Conservation (phyloP, 495 filamentous ascomycete genomes). For the Pseudotulostoma volvatum region DNA sequence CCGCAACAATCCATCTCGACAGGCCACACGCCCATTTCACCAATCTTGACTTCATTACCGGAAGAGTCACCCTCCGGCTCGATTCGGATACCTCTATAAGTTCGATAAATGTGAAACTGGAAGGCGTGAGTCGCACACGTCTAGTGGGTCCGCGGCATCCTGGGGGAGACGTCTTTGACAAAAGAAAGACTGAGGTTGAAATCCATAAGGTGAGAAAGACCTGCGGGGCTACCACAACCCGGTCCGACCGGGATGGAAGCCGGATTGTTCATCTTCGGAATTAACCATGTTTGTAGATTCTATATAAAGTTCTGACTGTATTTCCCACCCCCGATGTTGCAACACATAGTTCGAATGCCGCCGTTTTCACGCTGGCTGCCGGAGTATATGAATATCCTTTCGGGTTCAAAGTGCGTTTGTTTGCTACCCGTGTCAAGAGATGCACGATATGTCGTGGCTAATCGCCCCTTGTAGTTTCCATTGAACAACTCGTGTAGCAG, state of each 20-base stretch:
- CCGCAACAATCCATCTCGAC: conserved; percentile 62
- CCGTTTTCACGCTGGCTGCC: conserved; percentile 47
- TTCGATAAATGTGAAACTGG: conserved; percentile 79
- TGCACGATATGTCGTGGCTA: not conserved
- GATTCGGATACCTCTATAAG: conserved; percentile 49
- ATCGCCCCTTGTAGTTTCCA: conserved; percentile 38
- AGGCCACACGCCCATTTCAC: conserved; percentile 62
- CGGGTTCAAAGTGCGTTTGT: conserved; percentile 50
- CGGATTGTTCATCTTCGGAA: not conserved
- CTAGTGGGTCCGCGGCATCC: conserved; percentile 37
- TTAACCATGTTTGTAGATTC: conserved; percentile 27
- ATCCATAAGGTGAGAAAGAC: conserved; percentile 52
- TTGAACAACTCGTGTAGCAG: conserved; percentile 77
- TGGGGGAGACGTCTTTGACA: conserved; percentile 42
- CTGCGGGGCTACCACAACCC: too few relatives aligned
- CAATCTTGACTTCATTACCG: conserved; percentile 69
- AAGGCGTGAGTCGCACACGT: conserved; percentile 69
- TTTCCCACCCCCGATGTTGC: conserved; percentile 43
- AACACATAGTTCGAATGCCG: conserved; percentile 23
- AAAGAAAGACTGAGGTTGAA: conserved; percentile 45
- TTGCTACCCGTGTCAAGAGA: too few relatives aligned
- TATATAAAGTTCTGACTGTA: conserved; percentile 48
- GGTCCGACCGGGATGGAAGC: not conserved
- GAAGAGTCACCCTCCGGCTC: conserved; percentile 49
- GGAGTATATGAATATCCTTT: conserved; percentile 85